Evolutionary conservation across 176 grass and related monocot genomes (phyloP).

Genomic region (Cenchrus fungigraminus): DNA sequence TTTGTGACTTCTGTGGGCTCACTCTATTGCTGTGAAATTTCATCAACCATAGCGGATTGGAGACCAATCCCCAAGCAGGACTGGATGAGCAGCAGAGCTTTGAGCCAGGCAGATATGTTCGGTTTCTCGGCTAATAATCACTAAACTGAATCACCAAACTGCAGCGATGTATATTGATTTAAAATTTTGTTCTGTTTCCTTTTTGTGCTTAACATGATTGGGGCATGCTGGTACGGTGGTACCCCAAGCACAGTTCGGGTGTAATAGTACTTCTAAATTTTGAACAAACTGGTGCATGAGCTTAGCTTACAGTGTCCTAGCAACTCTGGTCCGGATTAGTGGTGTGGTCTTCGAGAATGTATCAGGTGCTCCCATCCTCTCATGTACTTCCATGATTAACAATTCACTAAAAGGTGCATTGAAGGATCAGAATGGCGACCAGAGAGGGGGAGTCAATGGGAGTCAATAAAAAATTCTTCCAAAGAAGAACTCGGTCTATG

Average conservation of each 20-base stretch:
- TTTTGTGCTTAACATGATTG: conserved; percentile 31
- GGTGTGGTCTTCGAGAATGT: no score
- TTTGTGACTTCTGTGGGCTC: neutral
- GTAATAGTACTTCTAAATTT: conserved; percentile 4
- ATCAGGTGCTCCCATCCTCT: no score
- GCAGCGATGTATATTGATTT: conserved; percentile 34
- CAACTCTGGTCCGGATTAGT: no score
- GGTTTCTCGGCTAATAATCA: conserved; percentile 39
- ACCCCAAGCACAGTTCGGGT: neutral
- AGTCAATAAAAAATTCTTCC: no score
- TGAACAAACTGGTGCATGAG: conserved; percentile 23
- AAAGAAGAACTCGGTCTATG: no score
- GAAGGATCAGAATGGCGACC: no score
- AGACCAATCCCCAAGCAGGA: conserved; percentile 31
- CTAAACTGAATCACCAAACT: no score
- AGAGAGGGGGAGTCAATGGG: no score
- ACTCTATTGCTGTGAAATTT: neutral
- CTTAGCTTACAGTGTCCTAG: no score
- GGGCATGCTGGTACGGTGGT: conserved; percentile 29
- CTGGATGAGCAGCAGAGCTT: conserved; percentile 17
- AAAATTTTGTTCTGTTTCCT: conserved; percentile 21
- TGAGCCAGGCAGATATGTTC: conserved; percentile 6
- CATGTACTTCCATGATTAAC: no score
- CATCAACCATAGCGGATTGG: neutral
- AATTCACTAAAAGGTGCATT: no score